Conservation (phyloP, 306 rosid genomes). For the Prunus armeniaca region DNA sequence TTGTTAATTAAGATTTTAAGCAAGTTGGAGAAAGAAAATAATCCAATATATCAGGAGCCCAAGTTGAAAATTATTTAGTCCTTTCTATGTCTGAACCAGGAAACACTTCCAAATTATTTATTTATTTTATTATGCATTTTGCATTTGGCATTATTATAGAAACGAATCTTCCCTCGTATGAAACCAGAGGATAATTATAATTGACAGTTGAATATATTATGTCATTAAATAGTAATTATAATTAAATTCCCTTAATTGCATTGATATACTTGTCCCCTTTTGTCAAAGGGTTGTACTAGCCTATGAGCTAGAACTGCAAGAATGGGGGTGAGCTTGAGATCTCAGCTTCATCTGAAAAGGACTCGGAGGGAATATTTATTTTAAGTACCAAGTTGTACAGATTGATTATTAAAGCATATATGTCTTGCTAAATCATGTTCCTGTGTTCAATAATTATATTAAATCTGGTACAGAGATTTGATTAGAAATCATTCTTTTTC, state of each 20-base stretch:
- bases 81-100: slow-evolving; percentile 19
- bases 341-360: slow-evolving; percentile 7
- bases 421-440: not conserved
- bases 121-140: slow-evolving; percentile 23
- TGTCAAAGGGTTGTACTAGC: not conserved
- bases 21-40: slow-evolving; percentile 13
- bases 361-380: slow-evolving; percentile 1
- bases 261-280: not conserved
- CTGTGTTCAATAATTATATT: too few relatives aligned
- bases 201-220: slow-evolving; percentile 15
- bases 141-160: slow-evolving; percentile 50
- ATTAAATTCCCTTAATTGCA: not conserved
- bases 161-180: slow-evolving; percentile 41
- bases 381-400: not conserved
- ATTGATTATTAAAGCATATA: not conserved
- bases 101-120: slow-evolving; percentile 9
- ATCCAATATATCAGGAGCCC: slow-evolving; percentile 31
- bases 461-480: slow-evolving; percentile 8
- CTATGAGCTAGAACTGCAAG: not conserved
- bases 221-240: not conserved
- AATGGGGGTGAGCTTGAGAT: slow-evolving; percentile 1
- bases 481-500: slow-evolving; percentile 1
- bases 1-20: slow-evolving; percentile 23
- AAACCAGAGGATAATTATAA: slow-evolving; percentile 23
- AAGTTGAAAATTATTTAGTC: slow-evolving; percentile 35